Percentiles rank a stretch among this genome's conserved stretches.
Evolutionary conservation across 164 flowering plant genomes (phyloP).

Genomic region (Aristolochia contorta): DNA sequence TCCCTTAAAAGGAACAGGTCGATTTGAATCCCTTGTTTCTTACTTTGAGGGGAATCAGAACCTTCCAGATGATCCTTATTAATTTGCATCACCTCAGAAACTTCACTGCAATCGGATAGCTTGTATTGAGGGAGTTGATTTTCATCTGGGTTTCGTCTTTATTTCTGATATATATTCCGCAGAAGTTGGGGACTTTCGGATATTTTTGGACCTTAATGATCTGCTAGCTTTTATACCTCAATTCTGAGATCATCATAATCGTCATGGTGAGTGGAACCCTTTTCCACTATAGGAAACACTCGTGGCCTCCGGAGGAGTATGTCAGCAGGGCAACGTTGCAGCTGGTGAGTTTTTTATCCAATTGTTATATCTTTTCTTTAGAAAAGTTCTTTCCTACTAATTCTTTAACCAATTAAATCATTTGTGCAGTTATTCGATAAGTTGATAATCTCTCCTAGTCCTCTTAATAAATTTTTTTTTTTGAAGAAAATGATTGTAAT

Average conservation of each 20-base stretch:
- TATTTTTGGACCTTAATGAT: neutral
- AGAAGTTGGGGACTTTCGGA: neutral
- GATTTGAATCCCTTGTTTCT: too few species aligned
- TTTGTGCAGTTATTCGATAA: neutral
- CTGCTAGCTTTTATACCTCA: neutral
- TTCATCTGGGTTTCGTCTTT: too few species aligned
- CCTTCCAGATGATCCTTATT: too few species aligned
- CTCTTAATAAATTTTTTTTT: too few species aligned
- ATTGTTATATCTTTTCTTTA: neutral
- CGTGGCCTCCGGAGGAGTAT: conserved; percentile 91
- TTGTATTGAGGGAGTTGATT: too few species aligned
- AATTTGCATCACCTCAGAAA: too few species aligned
- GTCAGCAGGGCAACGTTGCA: conserved; percentile 54
- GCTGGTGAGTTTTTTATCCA: conserved; percentile 30
- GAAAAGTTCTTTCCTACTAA: neutral
- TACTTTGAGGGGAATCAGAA: too few species aligned
- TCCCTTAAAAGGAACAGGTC: too few species aligned
- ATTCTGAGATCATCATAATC: neutral
- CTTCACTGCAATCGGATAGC: too few species aligned
- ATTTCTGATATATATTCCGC: too few species aligned
- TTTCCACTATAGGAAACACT: conserved; percentile 58
- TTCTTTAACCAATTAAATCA: neutral
- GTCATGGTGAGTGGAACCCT: conserved; percentile 60
- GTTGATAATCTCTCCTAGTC: too few species aligned
- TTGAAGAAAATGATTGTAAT: too few species aligned